These are phyloP conservation scores for Pichia sp. DNA, from an alignment of 1,139 yeast species.

Conservation along the genomic window DNA sequence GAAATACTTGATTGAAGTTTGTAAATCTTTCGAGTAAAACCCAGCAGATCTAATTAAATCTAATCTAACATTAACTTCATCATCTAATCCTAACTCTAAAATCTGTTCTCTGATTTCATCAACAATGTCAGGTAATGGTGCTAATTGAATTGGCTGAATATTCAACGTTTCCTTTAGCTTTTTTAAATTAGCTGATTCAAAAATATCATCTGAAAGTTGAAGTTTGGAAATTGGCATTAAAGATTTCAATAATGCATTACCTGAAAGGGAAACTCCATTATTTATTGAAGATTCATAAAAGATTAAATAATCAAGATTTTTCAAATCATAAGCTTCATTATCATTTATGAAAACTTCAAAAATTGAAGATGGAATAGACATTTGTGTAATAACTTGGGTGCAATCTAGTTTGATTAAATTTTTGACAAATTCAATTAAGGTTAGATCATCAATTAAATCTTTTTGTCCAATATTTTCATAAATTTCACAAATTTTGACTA, in stretches of 20 bases:
- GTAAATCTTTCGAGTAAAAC: slow-evolving; percentile 31
- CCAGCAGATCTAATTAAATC: slow-evolving; percentile 27
- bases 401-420: slow-evolving; percentile 18
- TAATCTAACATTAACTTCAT: slow-evolving; percentile 13
- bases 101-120: slow-evolving; percentile 18
- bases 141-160: slow-evolving; percentile 4
- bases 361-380: slow-evolving; percentile 13
- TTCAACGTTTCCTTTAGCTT: slow-evolving; percentile 4
- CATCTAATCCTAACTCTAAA: slow-evolving; percentile 18
- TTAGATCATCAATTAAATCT: slow-evolving; percentile 9
- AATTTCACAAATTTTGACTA: slow-evolving; percentile 16
- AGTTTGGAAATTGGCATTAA: slow-evolving; percentile 22
- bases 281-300: slow-evolving; percentile 18
- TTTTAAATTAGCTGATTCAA: slow-evolving; percentile 14
- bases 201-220: slow-evolving; percentile 4
- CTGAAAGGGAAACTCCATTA: slow-evolving; percentile 14
- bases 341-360: slow-evolving; percentile 8
- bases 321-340: slow-evolving; percentile 9
- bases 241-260: slow-evolving; percentile 13
- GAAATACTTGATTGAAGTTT: slow-evolving; percentile 38
- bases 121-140: slow-evolving; percentile 12
- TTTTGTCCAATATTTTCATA: slow-evolving; percentile 15
- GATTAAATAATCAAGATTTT: slow-evolving; percentile 18
- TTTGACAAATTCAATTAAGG: slow-evolving; percentile 12
- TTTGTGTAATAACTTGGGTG: slow-evolving; percentile 12